Base-by-base conservation (phyloP, 2,329 filamentous ascomycete genomes). In the Emericellopsis atlantica region DNA sequence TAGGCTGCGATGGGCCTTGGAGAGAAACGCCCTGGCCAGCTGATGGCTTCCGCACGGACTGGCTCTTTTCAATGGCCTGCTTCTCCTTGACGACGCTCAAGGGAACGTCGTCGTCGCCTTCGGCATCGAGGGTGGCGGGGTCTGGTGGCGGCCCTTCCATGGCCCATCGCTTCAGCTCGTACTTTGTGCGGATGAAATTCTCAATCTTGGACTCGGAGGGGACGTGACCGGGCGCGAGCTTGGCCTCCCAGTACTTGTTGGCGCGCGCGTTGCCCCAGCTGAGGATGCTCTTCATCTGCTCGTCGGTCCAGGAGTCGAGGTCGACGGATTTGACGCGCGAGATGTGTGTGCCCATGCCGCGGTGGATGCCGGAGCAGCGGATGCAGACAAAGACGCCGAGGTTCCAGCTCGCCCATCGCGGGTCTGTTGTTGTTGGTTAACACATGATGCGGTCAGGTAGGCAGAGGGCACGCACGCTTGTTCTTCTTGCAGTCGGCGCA, bases 321-420 rank as follows among this genome's bases (percentile, higher is more conserved):
- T 98, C 92, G 51, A 98, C 92, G 2, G 89, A 95, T 63, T 98
- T 98, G 61, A 98, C 92, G 62, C 85, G 77, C 64, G 88, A 95
- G 61, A 98, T 95, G 66, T 98, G 92, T 46, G 90, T 96, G 54
- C 92, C 92, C 89, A 98, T 96, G 51, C 90, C 88, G 57, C 92
- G 85, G 66, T 98, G 92, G 57, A 98, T 95, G 56, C 93, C 93
- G 15, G 92, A 98, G 66, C 92, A 98, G 58, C 89, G 83, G 60
- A 98, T 98, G 70, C 92, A 98, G 56, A 98, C 72, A 59, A 98
- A 98, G 56, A 98, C 80, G 53, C 92, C 92, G 41, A 98, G 67
- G 60, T 98, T 98, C 92, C 92, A 98, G 58, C 88, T 95, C 26
- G 92, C 92, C 92, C 92, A 98, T 83, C 92, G 78, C 45, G 92